Base-by-base conservation (phyloP, 805 yeast genomes). In the Monosporozyma unispora region DNA sequence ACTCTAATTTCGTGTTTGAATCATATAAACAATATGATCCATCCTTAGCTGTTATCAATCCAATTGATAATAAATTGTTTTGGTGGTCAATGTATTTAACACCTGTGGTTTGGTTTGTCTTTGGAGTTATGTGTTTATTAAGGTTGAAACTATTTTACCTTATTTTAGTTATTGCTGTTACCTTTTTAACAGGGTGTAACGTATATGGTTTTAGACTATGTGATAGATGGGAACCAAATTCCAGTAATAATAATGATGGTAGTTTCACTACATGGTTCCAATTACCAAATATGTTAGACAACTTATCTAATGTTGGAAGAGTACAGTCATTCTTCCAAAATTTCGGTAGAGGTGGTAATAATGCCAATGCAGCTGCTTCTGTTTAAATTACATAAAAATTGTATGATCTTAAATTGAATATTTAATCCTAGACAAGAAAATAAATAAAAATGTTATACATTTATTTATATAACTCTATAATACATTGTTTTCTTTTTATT, bases 151-250 rank as follows among this genome's bases (percentile, higher is more conserved):
- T 91, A 55, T 70, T 85, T 40, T 77, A 83, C 58, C 70, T 84
- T 54, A 70, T 82, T 25, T 66, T 87, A 41, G 82, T 85, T 4
- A 63, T 70, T 4, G 79, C 90, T 48, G 89, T 95, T 0, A 63
- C 87, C 9, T 76, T 81, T 2, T 73, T 91, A 53, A 84, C 93
- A 0, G 61, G 81, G 43, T 87, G 95, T 46, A 91, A 91, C 64
- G 83, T 95, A 1, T 73, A 87, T 70, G 97, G 97, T 0, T 91
- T 87, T 68, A 86, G 95, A 23, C 78, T 87, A 58, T 88, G 97
- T 67, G 97, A 90, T 64, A 87, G 86, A 69, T 91, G 90, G 68
- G 87, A 95, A 25, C 68, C 68, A 16, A 48, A 46, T 11, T 46
- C 50, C 8, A 51, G 49, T 29, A 47, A 52, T 22, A 48, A 50